Evolutionary conservation across 1,284 basidiomycete genomes (phyloP).

Genomic region (Cutaneotrichosporon cyanovorans): DNA sequence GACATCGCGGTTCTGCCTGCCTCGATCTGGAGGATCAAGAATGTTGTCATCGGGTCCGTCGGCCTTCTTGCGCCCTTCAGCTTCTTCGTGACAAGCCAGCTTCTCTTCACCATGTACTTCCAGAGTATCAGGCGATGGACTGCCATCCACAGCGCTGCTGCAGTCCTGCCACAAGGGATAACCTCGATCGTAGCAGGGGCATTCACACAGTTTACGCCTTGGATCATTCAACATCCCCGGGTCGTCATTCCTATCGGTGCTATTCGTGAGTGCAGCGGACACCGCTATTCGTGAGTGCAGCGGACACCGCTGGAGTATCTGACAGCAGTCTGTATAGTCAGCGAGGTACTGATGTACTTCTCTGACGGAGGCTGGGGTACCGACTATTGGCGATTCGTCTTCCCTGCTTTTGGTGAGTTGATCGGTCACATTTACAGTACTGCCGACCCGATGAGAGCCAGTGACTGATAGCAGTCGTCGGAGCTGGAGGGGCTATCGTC

Average conservation of each 20-base stretch:
- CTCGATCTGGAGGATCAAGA: slow-evolving; percentile 34
- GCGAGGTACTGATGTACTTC: slow-evolving; percentile 28
- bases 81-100: slow-evolving; percentile 35
- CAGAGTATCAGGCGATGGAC: slow-evolving; percentile 21
- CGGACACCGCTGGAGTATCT: slow-evolving; percentile 9
- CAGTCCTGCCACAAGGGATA: slow-evolving; percentile 37
- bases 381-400: slow-evolving; percentile 36
- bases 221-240: no score
- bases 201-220: slow-evolving; percentile 15
- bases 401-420: slow-evolving; percentile 23
- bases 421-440: background rate
- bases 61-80: slow-evolving; percentile 24
- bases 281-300: no score
- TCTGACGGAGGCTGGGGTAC: slow-evolving; percentile 33
- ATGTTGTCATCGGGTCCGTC: slow-evolving; percentile 28
- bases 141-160: slow-evolving; percentile 31
- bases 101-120: slow-evolving; percentile 29
- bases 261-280: no score
- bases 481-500: slow-evolving; percentile 23
- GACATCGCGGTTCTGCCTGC: slow-evolving; percentile 35
- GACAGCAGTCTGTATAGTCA: slow-evolving; percentile 24
- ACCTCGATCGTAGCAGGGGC: slow-evolving; percentile 27
- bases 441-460: no score
- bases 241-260: no score
- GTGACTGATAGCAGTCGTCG: slow-evolving; percentile 18